A percentile compares a stretch with the other conserved stretches of the same genome.
phyloP scores from a whole-genome alignment of 1,139 yeast genomes.

The Candida frijolesensis region DNA sequence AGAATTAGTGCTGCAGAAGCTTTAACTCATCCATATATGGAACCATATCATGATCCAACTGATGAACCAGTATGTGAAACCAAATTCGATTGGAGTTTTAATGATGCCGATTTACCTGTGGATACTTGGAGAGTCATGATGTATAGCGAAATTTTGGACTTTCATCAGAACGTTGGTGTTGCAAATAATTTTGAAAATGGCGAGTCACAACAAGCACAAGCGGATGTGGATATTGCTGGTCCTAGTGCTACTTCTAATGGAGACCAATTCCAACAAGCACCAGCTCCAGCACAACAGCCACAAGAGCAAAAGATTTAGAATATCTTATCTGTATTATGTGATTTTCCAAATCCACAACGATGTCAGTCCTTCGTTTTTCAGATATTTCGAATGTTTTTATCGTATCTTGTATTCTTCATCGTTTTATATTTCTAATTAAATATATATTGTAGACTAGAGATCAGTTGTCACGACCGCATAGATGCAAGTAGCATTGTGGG shows the following conservation, averaged over 20 bases:
- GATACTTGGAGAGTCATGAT: conserved; percentile 99
- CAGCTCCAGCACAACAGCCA: conserved; percentile 28
- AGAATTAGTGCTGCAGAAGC: conserved; percentile 93
- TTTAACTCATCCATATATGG: conserved; percentile 85
- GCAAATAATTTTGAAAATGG: conserved; percentile 11
- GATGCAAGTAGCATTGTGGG: too few relatives aligned
- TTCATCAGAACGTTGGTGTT: conserved; percentile 70
- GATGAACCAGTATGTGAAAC: conserved; percentile 96
- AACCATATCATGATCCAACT: conserved; percentile 97
- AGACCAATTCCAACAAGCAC: conserved; percentile 28
- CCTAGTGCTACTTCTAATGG: conserved; percentile 22
- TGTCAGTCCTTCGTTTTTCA: not conserved
- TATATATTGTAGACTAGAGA: conserved; percentile 1
- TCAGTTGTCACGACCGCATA: too few relatives aligned
- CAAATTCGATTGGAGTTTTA: conserved; percentile 97
- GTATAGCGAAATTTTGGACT: conserved; percentile 95
- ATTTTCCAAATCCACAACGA: not conserved
- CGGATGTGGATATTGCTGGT: conserved; percentile 10
- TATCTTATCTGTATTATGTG: not conserved
- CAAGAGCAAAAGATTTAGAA: conserved; percentile 9
- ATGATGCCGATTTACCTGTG: conserved; percentile 96
- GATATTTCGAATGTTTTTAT: not conserved
- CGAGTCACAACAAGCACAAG: conserved; percentile 13
- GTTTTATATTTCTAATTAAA: not conserved
- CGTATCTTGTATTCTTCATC: not conserved